phyloP scores from a whole-genome alignment of 306 rosid genomes.

The Malus orientalis region DNA sequence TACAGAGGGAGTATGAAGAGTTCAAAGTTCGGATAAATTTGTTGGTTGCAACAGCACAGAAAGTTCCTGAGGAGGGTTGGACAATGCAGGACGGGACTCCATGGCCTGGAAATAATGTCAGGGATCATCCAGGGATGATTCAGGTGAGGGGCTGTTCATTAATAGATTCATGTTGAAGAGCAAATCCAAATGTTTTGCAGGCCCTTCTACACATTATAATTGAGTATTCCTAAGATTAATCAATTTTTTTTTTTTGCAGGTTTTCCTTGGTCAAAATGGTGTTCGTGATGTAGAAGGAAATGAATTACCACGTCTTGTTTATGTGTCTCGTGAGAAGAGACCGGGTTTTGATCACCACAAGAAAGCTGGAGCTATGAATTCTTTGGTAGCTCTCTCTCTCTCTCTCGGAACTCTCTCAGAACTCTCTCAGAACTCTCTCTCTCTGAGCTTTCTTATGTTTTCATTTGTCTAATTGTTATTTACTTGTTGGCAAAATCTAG shows the following conservation, averaged over 20 bases:
- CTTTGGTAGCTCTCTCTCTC: slow-evolving; percentile 41
- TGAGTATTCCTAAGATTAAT: background rate
- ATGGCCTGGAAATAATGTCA: slow-evolving; percentile 90
- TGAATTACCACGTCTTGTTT: slow-evolving; percentile 72
- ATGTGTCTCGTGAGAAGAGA: slow-evolving; percentile 94
- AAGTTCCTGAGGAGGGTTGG: slow-evolving; percentile 98
- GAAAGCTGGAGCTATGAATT: slow-evolving; percentile 93
- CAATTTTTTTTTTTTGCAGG: slow-evolving; percentile 30
- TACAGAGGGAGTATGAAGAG: slow-evolving; percentile 86
- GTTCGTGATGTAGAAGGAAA: slow-evolving; percentile 76
- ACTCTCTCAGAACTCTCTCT: background rate
- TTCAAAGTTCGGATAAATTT: slow-evolving; percentile 80
- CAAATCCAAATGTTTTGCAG: background rate
- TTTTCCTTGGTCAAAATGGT: slow-evolving; percentile 94
- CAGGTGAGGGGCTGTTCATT: slow-evolving; percentile 41
- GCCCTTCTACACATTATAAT: background rate
- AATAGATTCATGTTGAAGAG: background rate
- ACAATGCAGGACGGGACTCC: slow-evolving; percentile 98
- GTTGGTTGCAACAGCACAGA: slow-evolving; percentile 72
- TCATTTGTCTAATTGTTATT: background rate
- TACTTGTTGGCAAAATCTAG: slow-evolving; percentile 27
- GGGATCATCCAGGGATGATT: slow-evolving; percentile 97
- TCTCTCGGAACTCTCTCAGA: background rate
- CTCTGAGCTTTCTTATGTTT: background rate
- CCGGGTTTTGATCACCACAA: slow-evolving; percentile 93